These are phyloP conservation scores for Podaxis sp. DNA, from an alignment of 768 basidiomycete species.

Conservation along the genomic window DNA sequence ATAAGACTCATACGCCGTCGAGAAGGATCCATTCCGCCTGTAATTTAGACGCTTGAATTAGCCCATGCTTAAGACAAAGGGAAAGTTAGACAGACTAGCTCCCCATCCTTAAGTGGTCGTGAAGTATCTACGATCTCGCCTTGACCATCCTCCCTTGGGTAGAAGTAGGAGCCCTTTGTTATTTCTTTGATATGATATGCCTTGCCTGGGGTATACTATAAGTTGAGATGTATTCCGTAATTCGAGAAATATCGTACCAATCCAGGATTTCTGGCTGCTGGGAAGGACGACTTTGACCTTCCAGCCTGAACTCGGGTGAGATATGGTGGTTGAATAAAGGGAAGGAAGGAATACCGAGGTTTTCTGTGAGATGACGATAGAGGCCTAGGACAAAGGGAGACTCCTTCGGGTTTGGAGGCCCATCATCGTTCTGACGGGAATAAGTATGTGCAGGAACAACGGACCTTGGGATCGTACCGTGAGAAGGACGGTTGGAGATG, in stretches of 20 bases:
- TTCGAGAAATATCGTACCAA: conserved; percentile 47
- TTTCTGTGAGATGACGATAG: conserved; percentile 56
- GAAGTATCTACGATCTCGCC: conserved; percentile 67
- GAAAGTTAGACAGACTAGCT: conserved; percentile 46
- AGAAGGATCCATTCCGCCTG: conserved; percentile 88
- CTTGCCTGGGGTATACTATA: conserved; percentile 50
- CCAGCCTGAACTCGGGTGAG: conserved; percentile 56
- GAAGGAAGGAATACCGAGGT: conserved; percentile 50
- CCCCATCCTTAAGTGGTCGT: conserved; percentile 71
- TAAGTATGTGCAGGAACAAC: conserved; percentile 2
- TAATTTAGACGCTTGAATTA: not conserved
- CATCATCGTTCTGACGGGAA: conserved; percentile 74
- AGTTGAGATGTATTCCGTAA: not conserved
- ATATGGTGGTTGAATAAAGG: conserved; percentile 34
- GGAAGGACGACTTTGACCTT: conserved; percentile 80
- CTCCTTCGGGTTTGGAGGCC: conserved; percentile 62
- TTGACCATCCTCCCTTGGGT: conserved; percentile 65
- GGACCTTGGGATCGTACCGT: conserved; percentile 29
- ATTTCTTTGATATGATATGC: conserved; percentile 79
- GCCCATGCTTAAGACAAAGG: not conserved
- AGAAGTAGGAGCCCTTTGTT: conserved; percentile 72
- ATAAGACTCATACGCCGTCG: conserved; percentile 59
- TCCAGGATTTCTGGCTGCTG: conserved; percentile 85
- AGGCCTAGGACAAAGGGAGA: conserved; percentile 79
- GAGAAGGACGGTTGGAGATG: conserved; percentile 36